A percentile compares a stretch with the other conserved stretches of the same genome.
Conservation (phyloP, 495 filamentous ascomycete species). For the Penicillium fimorum region DNA sequence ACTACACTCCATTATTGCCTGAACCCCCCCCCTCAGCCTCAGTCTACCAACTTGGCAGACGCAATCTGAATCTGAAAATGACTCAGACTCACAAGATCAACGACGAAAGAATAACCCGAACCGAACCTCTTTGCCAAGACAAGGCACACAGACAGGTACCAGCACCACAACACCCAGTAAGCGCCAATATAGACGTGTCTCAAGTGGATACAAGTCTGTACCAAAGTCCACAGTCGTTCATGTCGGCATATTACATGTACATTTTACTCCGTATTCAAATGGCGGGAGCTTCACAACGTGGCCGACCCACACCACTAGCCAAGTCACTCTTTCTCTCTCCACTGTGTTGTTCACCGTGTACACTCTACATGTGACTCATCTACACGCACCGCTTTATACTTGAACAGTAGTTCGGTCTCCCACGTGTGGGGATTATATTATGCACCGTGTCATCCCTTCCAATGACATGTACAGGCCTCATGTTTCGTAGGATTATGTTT, state of each 20-base stretch:
- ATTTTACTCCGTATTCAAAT: background rate
- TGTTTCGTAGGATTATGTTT: too few relatives aligned
- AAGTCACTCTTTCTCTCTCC: background rate
- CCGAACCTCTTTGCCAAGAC: background rate
- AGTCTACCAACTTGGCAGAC: background rate
- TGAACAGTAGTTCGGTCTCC: background rate
- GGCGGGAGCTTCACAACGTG: constrained; percentile 7
- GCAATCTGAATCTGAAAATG: background rate
- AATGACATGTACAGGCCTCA: background rate
- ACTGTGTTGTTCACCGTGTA: background rate
- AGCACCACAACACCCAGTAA: background rate
- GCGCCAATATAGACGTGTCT: background rate
- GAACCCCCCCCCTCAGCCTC: too few relatives aligned
- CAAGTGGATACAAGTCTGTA: background rate
- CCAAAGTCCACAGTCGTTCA: background rate
- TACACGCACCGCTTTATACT: background rate
- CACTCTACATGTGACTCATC: constrained; percentile 3
- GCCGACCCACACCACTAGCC: background rate
- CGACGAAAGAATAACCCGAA: background rate
- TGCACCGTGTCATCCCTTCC: background rate
- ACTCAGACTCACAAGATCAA: background rate
- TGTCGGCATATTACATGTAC: too few relatives aligned
- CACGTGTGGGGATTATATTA: background rate
- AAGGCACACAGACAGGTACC: background rate
- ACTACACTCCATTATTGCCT: background rate